phyloP scores from a whole-genome alignment of 176 grass and related monocot species.

The Neostapfia colusana region DNA sequence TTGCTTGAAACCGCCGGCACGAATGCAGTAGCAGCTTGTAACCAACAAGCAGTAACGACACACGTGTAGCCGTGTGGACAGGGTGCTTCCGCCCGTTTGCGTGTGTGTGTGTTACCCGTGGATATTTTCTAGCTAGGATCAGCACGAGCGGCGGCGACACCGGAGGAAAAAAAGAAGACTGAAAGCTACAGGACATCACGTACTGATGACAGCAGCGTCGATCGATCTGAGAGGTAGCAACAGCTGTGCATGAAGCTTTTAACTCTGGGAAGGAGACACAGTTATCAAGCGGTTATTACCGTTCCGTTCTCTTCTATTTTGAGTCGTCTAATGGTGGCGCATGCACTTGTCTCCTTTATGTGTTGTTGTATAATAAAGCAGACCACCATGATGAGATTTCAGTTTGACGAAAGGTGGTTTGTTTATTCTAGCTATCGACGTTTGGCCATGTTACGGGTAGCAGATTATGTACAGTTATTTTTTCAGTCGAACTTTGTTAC shows the following conservation, averaged over 20 bases:
- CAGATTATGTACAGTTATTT: background rate
- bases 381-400: background rate
- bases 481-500: background rate
- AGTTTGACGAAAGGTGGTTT: background rate
- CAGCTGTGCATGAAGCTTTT: background rate
- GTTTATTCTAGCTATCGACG: background rate
- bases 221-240: background rate
- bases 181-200: no score
- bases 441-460: background rate
- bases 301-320: background rate
- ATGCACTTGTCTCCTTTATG: background rate
- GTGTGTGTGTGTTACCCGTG: background rate
- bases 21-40: background rate
- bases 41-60: no score
- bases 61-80: background rate
- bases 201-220: background rate
- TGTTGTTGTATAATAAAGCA: background rate
- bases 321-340: background rate
- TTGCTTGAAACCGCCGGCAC: constrained; percentile 38
- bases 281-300: background rate
- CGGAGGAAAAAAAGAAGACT: background rate
- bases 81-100: background rate
- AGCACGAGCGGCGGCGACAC: background rate
- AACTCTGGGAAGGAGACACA: background rate
- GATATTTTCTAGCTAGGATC: background rate